Evolutionary conservation across 2,329 filamentous ascomycete species (phyloP).

Genomic region (Arthrobotrys megalospora): DNA sequence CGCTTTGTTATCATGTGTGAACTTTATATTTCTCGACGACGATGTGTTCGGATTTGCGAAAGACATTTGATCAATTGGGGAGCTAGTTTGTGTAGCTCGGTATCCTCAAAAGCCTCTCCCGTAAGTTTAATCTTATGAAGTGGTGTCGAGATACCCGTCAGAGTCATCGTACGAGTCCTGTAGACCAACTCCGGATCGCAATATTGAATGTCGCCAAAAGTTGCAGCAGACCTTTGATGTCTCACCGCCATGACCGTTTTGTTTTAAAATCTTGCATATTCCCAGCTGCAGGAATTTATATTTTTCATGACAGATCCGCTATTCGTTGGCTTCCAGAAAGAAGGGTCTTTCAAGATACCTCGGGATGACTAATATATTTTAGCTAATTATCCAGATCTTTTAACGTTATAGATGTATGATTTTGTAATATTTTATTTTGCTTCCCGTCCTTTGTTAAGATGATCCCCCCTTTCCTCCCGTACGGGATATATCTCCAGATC

Average conservation of each 20-base stretch:
- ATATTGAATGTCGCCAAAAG: constrained; percentile 5
- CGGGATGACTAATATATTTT: constrained; percentile 36
- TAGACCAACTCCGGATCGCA: neutral
- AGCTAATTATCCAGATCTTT: constrained; percentile 33
- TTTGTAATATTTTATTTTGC: neutral
- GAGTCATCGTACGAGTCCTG: constrained; percentile 13
- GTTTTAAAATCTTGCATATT: constrained; percentile 25
- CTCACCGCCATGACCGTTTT: constrained; percentile 30
- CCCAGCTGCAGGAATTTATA: constrained; percentile 10
- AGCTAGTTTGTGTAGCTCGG: constrained; percentile 1
- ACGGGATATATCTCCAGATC: neutral
- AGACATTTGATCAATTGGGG: constrained; percentile 12
- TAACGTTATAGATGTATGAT: constrained; percentile 12
- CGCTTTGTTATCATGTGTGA: constrained; percentile 50
- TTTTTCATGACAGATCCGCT: constrained; percentile 6
- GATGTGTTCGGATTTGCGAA: constrained; percentile 26
- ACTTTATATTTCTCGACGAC: constrained; percentile 36
- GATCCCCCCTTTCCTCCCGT: neutral
- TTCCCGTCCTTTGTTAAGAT: constrained; percentile 10
- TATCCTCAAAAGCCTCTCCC: constrained; percentile 42
- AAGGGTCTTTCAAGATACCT: neutral
- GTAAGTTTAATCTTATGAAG: constrained; percentile 25
- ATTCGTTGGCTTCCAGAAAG: neutral
- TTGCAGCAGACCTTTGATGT: neutral
- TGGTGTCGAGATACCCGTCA: constrained; percentile 25